Evolutionary conservation across 2,329 filamentous ascomycete species (phyloP), one percentile per base, ranked within the genome.

Genomic region (Fusarium guadeloupense): DNA sequence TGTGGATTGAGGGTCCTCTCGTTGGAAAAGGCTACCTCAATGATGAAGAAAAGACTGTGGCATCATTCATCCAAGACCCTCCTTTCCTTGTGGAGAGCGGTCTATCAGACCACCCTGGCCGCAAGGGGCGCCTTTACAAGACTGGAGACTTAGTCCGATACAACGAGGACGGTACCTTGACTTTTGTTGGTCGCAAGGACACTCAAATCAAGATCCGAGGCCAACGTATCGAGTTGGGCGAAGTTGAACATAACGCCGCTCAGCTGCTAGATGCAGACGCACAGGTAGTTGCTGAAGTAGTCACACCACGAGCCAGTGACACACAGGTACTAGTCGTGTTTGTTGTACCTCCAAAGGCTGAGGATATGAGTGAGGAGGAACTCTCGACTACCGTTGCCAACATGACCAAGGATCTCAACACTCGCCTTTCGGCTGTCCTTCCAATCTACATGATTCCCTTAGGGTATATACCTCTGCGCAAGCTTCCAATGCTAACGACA

Each of bases 121-220:
- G 42, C 6, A 21, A 16, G 8, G 26, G 26, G 5, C 26, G 26
- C 4, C 39, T 65, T 8, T 65, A 62, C 17, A 46, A 54, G 35
- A 62, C 59, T 0, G 54, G 59, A 1, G 59, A 62, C 17, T 34
- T 65, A 9, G 59, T 52, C 2, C 23, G 55, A 8, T 72, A 75
- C 31, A 34, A 17, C 31, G 31, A 34, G 8, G 31, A 34, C 16
- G 31, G 31, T 7, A 34, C 6, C 14, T 6, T 34, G 14, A 17
- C 31, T 16, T 34, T 34, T 9, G 14, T 34, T 17, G 31, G 31
- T 4, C 31, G 31, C 9, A 34, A 81, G 58, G 83, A 85, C 62
- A 76, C 75, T 0, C 83, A 85, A 66, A 77, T 85, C 39, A 86
- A 86, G 66, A 69, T 86, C 9, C 76, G 78, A 20, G 86, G 85